Evolutionary conservation across 805 yeast genomes (phyloP).

Genomic region (Yamadazyma scolyti): DNA sequence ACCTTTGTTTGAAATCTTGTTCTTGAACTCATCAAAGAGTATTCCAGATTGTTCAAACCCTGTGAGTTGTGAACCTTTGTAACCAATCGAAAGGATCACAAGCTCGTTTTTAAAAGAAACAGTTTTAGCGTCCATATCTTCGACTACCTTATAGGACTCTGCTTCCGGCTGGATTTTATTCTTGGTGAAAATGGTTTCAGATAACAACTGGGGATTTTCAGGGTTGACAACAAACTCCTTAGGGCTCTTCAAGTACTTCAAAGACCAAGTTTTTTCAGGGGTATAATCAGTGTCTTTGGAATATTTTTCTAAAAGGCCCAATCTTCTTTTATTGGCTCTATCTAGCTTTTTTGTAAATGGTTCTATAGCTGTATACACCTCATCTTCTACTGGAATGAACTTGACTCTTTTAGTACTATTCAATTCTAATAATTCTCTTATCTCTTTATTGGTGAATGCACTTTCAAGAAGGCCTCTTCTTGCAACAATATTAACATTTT

Average conservation of each 20-base stretch:
- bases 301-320: constrained; percentile 60
- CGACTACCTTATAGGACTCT: constrained; percentile 26
- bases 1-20: constrained; percentile 27
- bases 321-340: constrained; percentile 60
- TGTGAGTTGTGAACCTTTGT: constrained; percentile 59
- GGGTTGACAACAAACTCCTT: constrained; percentile 39
- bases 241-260: constrained; percentile 72
- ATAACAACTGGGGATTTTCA: constrained; percentile 32
- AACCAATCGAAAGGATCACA: constrained; percentile 80
- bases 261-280: constrained; percentile 48
- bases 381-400: constrained; percentile 35
- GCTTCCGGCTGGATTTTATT: constrained; percentile 43
- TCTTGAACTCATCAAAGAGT: constrained; percentile 19
- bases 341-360: constrained; percentile 23
- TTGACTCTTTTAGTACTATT: constrained; percentile 44
- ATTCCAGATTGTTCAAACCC: constrained; percentile 49
- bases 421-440: constrained; percentile 76
- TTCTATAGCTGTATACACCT: constrained; percentile 22
- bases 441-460: constrained; percentile 89
- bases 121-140: constrained; percentile 29
- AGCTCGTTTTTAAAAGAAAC: constrained; percentile 49
- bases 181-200: constrained; percentile 45
- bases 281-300: constrained; percentile 4
- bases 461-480: constrained; percentile 83
- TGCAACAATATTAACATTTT: constrained; percentile 69